Conservation (phyloP, 345 rosid species). For the Salix udensis region DNA sequence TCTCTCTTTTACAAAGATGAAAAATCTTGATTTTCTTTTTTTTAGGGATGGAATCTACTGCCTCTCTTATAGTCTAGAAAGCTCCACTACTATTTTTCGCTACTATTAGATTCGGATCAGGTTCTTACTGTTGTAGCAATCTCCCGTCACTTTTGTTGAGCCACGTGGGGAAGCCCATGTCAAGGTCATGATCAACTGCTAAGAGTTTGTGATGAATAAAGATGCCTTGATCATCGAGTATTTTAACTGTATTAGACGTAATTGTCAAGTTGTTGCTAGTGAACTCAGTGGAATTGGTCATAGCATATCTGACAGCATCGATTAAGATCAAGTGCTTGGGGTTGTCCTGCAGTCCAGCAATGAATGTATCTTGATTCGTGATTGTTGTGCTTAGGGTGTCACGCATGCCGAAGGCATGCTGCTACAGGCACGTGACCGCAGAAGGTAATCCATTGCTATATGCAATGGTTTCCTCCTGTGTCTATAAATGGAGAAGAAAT, state of each 20-base stretch:
- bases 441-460: too few relatives aligned
- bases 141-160: conserved; percentile 3
- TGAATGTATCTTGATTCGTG: conserved; percentile 19
- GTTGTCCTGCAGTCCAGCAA: conserved; percentile 2
- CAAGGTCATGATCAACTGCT: neutral
- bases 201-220: conserved; percentile 16
- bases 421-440: too few relatives aligned
- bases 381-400: conserved; percentile 5
- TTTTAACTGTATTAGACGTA: conserved; percentile 8
- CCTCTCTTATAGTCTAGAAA: conserved; percentile 27
- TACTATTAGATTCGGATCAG: conserved; percentile 20
- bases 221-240: neutral
- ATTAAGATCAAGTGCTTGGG: neutral
- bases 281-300: conserved; percentile 31
- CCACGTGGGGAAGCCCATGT: conserved; percentile 10
- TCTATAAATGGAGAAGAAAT: too few relatives aligned
- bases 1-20: conserved; percentile 37
- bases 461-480: too few relatives aligned
- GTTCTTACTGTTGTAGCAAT: conserved; percentile 5
- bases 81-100: conserved; percentile 35
- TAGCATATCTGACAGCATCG: conserved; percentile 9
- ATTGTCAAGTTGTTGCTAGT: conserved; percentile 37
- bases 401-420: too few relatives aligned
- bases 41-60: conserved; percentile 27
- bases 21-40: conserved; percentile 19